phyloP scores from a whole-genome alignment of 495 filamentous ascomycete species.

The Chaetomium tenue region DNA sequence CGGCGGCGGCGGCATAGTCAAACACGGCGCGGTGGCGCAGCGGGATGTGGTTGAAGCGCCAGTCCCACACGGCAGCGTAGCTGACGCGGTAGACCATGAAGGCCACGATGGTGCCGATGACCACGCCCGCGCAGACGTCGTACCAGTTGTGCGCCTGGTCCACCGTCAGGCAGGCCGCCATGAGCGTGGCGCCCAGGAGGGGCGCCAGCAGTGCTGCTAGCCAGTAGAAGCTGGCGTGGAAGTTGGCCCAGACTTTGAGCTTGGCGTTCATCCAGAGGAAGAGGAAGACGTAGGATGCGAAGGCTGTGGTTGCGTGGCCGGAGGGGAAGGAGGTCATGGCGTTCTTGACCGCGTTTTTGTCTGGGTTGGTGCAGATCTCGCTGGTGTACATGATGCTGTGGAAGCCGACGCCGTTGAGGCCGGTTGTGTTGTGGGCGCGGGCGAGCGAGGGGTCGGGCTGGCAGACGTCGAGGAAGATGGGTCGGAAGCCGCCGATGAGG shows the following conservation, averaged over 20 bases:
- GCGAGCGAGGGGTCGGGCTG: slow-evolving; percentile 48
- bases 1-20: slow-evolving; percentile 12
- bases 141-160: slow-evolving; percentile 63
- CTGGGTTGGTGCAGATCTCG: slow-evolving; percentile 49
- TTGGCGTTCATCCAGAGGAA: slow-evolving; percentile 66
- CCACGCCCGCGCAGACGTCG: slow-evolving; percentile 55
- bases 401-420: slow-evolving; percentile 47
- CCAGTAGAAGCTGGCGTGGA: slow-evolving; percentile 54
- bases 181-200: slow-evolving; percentile 56
- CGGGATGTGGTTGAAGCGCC: slow-evolving; percentile 54
- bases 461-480: slow-evolving; percentile 59
- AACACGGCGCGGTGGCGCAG: slow-evolving; percentile 29
- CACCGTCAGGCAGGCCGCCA: slow-evolving; percentile 59
- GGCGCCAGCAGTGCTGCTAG: slow-evolving; percentile 39
- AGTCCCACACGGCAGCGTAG: slow-evolving; percentile 60
- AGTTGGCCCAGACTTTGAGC: slow-evolving; percentile 59
- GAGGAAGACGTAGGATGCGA: slow-evolving; percentile 57
- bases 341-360: slow-evolving; percentile 52
- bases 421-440: slow-evolving; percentile 29
- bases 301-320: slow-evolving; percentile 59
- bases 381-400: slow-evolving; percentile 49
- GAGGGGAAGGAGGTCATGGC: slow-evolving; percentile 51
- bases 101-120: slow-evolving; percentile 59
- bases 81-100: slow-evolving; percentile 57
- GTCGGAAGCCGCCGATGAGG: slow-evolving; percentile 38